Conservation (phyloP, 2,329 filamentous ascomycete species). For the Balansia obtecta region DNA sequence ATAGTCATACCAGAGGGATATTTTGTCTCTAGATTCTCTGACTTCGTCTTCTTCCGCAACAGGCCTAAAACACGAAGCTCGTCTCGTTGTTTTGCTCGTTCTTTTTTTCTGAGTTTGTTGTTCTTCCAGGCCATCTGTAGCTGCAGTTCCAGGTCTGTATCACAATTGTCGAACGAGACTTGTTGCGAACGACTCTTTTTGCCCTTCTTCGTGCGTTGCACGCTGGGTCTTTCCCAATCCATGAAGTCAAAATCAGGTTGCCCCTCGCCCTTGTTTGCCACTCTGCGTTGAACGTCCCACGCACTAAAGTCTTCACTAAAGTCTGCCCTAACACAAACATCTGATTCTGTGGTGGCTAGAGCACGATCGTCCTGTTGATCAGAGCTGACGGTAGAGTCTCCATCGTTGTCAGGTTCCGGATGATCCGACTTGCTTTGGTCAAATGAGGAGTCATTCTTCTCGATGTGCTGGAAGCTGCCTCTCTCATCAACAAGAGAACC, state of each 20-base stretch:
- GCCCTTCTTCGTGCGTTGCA: constrained; percentile 43
- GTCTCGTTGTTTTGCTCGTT: constrained; percentile 58
- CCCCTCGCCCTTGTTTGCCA: constrained; percentile 25
- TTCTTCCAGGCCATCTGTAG: constrained; percentile 50
- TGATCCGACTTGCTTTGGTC: neutral
- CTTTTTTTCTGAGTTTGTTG: constrained; percentile 59
- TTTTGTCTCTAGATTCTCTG: constrained; percentile 52
- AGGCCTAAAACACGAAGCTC: constrained; percentile 53
- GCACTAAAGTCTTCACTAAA: neutral
- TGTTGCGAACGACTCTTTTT: constrained; percentile 48
- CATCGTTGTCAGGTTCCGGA: neutral
- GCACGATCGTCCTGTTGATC: constrained; percentile 16
- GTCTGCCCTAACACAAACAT: constrained; percentile 3
- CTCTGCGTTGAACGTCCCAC: neutral
- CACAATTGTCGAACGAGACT: constrained; percentile 41
- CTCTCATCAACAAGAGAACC: neutral
- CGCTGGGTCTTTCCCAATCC: constrained; percentile 63
- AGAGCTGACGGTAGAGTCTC: neutral
- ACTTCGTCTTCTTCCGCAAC: constrained; percentile 45
- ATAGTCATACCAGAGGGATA: constrained; percentile 62
- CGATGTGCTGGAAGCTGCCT: neutral
- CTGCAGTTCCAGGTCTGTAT: constrained; percentile 52
- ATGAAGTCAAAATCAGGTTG: constrained; percentile 64
- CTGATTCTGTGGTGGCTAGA: constrained; percentile 14
- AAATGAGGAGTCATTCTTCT: neutral